Evolutionary conservation across 2,329 filamentous ascomycete genomes (phyloP), one percentile per base, ranked within the genome.

Genomic region (Fusarium proliferatum): DNA sequence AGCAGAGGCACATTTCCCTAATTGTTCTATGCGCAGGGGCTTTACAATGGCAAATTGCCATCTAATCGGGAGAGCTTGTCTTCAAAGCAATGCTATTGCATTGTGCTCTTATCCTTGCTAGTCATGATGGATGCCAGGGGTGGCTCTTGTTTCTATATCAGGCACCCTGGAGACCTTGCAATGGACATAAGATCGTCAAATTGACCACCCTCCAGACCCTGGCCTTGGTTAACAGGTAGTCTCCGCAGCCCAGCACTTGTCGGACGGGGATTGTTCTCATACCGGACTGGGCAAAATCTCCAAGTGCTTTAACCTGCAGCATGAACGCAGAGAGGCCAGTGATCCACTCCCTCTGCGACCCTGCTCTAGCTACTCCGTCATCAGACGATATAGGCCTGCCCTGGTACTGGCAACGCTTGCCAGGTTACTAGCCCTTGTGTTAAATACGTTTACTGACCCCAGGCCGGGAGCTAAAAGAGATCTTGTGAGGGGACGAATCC

Each of bases 181-280:
- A 69, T 69, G 46, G 65, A 85, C 86, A 88, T 88, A 88, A 88
- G 85, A 88, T 87, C 84, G 82, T 83, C 86, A 86, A 88, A 87
- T 88, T 88, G 88, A 88, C 86, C 85, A 83, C 84, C 82, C 84
- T 85, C 84, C 84, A 83, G 81, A 82, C 83, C 72, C 76, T 76
- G 68, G 69, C 67, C 56, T 67, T 65, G 69, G 67, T 67, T 73
- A 73, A 74, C 83, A 81, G 83, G 79, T 84, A 84, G 75, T 78
- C 76, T 78, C 77, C 73, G 75, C 69, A 78, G 62, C 75, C 70
- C 64, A 76, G 75, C 67, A 74, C 68, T 68, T 60, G 71, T 68
- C 59, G 63, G 71, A 74, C 71, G 71, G 71, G 73, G 75, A 66
- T 73, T 68, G 64, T 73, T 67, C 59, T 74, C 76, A 73, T 75